Percentiles rank a stretch among this genome's conserved stretches.
These are phyloP conservation scores for Melastoma candidum DNA, from an alignment of 441 rosid genomes.

Conservation along the genomic window DNA sequence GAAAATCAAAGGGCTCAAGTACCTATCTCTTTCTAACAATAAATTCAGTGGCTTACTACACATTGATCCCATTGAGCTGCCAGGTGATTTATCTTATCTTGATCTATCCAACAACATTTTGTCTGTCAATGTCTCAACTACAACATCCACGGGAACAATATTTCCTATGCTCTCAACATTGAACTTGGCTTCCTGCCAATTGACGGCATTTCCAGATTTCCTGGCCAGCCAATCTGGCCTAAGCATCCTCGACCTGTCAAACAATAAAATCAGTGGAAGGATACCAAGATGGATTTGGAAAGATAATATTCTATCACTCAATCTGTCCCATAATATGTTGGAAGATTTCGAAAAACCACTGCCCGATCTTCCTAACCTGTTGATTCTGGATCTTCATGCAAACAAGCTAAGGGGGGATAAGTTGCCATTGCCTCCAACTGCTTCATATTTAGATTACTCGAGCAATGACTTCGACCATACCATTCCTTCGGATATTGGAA, in stretches of 20 bases:
- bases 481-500: slow-evolving; percentile 16
- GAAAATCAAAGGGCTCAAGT: background rate
- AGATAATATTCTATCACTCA: background rate
- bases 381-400: background rate
- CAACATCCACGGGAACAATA: background rate
- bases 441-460: slow-evolving; percentile 10
- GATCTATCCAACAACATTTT: background rate
- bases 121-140: slow-evolving; percentile 1
- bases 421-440: background rate
- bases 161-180: slow-evolving; percentile 10
- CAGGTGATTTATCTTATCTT: accelerated
- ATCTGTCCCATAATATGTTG: slow-evolving; percentile 4
- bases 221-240: slow-evolving; percentile 1
- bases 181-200: slow-evolving; percentile 8
- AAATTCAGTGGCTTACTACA: slow-evolving; percentile 6
- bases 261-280: background rate
- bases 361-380: background rate
- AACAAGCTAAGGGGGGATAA: slow-evolving; percentile 13
- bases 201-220: slow-evolving; percentile 9
- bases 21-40: slow-evolving; percentile 4
- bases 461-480: slow-evolving; percentile 14
- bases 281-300: slow-evolving; percentile 14
- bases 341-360: background rate
- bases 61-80: background rate
- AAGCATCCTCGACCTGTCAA: background rate